phyloP scores from a whole-genome alignment of 2,329 filamentous ascomycete genomes.

The Trichoderma lentiforme region DNA sequence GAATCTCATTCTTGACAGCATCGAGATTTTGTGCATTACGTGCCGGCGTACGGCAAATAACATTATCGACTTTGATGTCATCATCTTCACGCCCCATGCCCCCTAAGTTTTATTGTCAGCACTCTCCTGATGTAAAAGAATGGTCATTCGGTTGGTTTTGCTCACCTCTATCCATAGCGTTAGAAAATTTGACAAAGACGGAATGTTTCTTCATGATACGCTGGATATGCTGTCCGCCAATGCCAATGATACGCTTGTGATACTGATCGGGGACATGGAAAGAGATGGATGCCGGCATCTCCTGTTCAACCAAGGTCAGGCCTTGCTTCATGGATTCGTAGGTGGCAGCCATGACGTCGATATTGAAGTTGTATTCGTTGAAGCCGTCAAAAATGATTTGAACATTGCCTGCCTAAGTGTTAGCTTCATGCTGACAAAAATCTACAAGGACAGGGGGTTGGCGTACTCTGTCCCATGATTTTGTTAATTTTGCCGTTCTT shows the following conservation, averaged over 20 bases:
- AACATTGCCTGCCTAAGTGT: constrained; percentile 65
- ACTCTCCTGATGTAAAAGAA: neutral
- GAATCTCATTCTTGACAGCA: constrained; percentile 96
- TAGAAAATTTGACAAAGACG: constrained; percentile 98
- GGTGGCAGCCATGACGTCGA: constrained; percentile 87
- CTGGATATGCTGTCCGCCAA: constrained; percentile 97
- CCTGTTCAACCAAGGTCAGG: constrained; percentile 88
- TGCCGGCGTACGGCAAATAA: constrained; percentile 95
- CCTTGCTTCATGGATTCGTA: constrained; percentile 96
- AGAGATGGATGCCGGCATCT: constrained; percentile 98
- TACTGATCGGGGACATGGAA: constrained; percentile 99
- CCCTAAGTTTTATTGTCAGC: constrained; percentile 31
- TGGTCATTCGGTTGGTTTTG: neutral
- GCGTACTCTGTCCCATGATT: constrained; percentile 90
- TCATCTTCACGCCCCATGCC: constrained; percentile 92
- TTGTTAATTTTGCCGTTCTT: constrained; percentile 99
- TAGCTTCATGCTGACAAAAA: neutral
- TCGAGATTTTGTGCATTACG: constrained; percentile 96
- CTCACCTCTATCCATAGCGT: constrained; percentile 89
- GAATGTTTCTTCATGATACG: constrained; percentile 99
- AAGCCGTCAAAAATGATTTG: constrained; percentile 99
- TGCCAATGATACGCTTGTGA: constrained; percentile 98
- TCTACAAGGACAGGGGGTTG: neutral
- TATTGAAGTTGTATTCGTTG: constrained; percentile 99
- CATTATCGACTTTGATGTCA: constrained; percentile 97